Evolutionary conservation across 345 rosid genomes (phyloP).

Genomic region (Iberis pinnata): DNA sequence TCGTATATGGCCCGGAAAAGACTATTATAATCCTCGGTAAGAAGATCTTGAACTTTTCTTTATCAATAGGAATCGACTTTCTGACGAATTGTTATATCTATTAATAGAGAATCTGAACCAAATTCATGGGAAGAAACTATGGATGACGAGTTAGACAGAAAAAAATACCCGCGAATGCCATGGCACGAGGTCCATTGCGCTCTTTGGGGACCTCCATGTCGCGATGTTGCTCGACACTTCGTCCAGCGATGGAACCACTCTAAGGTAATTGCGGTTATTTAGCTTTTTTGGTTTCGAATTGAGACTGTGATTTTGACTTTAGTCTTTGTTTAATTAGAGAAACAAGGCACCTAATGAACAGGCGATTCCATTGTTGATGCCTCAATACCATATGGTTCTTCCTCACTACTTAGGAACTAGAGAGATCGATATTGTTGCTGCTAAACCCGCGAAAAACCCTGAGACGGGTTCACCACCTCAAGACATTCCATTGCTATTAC

Average conservation of each 20-base stretch:
- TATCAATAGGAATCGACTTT: background rate
- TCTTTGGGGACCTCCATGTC: conserved; percentile 95
- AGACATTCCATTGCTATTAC: conserved; percentile 81
- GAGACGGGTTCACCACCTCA: conserved; percentile 45
- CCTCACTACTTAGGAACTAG: conserved; percentile 88
- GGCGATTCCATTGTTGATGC: conserved; percentile 77
- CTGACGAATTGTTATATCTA: background rate
- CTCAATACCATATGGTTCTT: conserved; percentile 91
- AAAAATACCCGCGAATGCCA: conserved; percentile 86
- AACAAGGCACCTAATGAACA: conserved; percentile 82
- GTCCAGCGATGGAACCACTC: conserved; percentile 99
- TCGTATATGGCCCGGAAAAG: conserved; percentile 80
- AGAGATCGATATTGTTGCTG: conserved; percentile 42
- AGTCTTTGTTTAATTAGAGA: conserved; percentile 43
- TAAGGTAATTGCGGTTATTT: conserved; percentile 39
- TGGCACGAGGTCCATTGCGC: conserved; percentile 98
- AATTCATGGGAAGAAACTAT: conserved; percentile 92
- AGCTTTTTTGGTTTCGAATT: background rate
- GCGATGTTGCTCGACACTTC: conserved; percentile 84
- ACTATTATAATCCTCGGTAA: conserved; percentile 91
- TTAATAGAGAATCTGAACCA: conserved; percentile 83
- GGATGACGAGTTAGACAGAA: conserved; percentile 70
- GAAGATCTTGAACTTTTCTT: background rate
- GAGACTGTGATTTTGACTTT: background rate
- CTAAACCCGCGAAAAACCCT: conserved; percentile 31